Conservation (phyloP, 768 basidiomycete genomes). For the Boletus sp. region DNA sequence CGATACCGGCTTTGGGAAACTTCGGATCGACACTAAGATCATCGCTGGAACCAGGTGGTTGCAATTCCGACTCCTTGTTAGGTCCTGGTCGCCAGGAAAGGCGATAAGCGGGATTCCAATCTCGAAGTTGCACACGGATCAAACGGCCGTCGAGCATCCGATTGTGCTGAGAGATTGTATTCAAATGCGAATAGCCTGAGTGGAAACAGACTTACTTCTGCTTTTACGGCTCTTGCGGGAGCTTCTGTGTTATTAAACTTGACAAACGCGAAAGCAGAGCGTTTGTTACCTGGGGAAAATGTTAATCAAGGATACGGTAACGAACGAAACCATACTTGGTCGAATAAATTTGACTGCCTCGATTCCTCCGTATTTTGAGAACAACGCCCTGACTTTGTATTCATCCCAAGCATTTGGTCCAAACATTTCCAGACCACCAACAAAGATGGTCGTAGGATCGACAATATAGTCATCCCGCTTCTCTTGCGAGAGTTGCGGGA, state of each 20-base stretch:
- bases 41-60: constrained; percentile 10
- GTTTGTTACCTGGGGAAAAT: constrained; percentile 47
- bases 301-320: background rate
- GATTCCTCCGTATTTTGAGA: constrained; percentile 61
- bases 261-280: constrained; percentile 76
- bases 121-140: constrained; percentile 73
- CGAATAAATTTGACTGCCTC: constrained; percentile 63
- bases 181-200: background rate
- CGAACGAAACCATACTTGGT: constrained; percentile 48
- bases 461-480: constrained; percentile 38
- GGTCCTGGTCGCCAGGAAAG: constrained; percentile 33
- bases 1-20: constrained; percentile 4
- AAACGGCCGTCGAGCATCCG: constrained; percentile 63
- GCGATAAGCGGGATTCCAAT: constrained; percentile 57
- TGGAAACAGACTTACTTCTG: constrained; percentile 46
- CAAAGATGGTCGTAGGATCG: constrained; percentile 70
- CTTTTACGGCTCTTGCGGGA: constrained; percentile 61
- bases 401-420: constrained; percentile 70
- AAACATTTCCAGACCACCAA: constrained; percentile 68
- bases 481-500: constrained; percentile 21
- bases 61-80: constrained; percentile 39
- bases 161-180: constrained; percentile 53
- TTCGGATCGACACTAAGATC: constrained; percentile 11
- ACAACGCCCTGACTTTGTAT: constrained; percentile 52
- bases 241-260: constrained; percentile 62